Evolutionary conservation across 768 basidiomycete species (phyloP).

Genomic region (Dentipellis fragilis): DNA sequence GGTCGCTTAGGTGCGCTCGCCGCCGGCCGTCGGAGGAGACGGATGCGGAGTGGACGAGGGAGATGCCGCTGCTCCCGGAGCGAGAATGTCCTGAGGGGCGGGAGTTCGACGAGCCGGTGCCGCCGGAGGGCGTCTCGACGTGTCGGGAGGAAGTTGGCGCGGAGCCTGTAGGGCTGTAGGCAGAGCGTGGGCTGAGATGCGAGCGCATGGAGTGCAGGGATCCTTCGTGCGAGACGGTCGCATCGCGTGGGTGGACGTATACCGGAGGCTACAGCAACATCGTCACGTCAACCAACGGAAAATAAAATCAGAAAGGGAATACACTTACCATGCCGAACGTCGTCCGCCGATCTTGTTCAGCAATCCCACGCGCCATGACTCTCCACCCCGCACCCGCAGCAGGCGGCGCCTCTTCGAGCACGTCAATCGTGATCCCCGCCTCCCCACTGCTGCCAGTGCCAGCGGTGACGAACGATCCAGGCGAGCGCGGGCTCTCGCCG

Average conservation of each 20-base stretch:
- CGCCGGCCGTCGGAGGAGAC: slow-evolving; percentile 43
- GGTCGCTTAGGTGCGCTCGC: slow-evolving; percentile 5
- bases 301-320: not conserved
- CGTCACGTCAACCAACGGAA: not conserved
- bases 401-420: slow-evolving; percentile 65
- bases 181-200: slow-evolving; percentile 37
- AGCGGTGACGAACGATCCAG: not conserved
- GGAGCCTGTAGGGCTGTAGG: slow-evolving; percentile 38
- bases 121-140: slow-evolving; percentile 11
- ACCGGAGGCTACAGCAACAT: slow-evolving; percentile 26
- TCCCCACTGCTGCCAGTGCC: slow-evolving; percentile 4
- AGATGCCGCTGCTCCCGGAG: slow-evolving; percentile 26
- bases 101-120: slow-evolving; percentile 41
- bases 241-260: slow-evolving; percentile 30
- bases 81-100: slow-evolving; percentile 28
- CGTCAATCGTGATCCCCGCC: slow-evolving; percentile 36
- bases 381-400: slow-evolving; percentile 52
- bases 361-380: slow-evolving; percentile 32
- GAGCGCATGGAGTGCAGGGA: slow-evolving; percentile 60
- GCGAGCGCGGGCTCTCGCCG: slow-evolving; percentile 1
- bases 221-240: slow-evolving; percentile 46
- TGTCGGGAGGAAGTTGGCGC: slow-evolving; percentile 32
- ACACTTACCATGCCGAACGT: slow-evolving; percentile 55
- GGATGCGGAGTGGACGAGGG: slow-evolving; percentile 40
- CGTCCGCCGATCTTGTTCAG: slow-evolving; percentile 29